Conservation (phyloP, 345 rosid species). For the Draba incana region DNA sequence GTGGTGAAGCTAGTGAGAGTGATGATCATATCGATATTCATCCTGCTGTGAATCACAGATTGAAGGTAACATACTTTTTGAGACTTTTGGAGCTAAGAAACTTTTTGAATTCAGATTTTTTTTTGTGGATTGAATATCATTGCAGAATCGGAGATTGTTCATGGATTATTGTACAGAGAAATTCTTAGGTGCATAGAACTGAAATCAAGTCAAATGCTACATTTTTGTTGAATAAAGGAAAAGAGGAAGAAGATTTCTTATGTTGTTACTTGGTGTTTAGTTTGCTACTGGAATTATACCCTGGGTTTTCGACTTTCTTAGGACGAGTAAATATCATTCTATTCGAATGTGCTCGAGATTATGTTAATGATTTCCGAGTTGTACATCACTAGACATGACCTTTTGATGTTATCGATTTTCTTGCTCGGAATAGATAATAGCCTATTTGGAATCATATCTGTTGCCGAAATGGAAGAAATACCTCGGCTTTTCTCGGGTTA, state of each 20-base stretch:
- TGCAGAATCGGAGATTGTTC: no score
- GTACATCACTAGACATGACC: background rate
- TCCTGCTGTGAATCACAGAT: slow-evolving; percentile 95
- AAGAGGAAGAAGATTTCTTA: background rate
- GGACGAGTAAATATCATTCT: background rate
- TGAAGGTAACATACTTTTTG: slow-evolving; percentile 58
- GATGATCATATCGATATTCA: slow-evolving; percentile 88
- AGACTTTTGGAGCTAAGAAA: background rate
- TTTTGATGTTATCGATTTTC: no score
- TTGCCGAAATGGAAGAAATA: background rate
- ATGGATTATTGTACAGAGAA: no score
- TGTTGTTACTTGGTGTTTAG: slow-evolving; percentile 1
- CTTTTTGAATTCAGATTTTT: background rate
- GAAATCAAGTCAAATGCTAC: no score
- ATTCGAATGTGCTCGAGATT: background rate
- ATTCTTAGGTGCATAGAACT: no score
- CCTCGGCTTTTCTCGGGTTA: background rate
- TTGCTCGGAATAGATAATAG: no score
- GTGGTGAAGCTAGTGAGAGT: slow-evolving; percentile 58
- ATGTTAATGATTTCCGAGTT: background rate
- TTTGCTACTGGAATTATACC: background rate
- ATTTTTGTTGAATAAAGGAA: background rate
- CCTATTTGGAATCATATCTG: no score
- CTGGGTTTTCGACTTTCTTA: no score
- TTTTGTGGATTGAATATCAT: background rate